phyloP scores from a whole-genome alignment of 768 basidiomycete genomes.

The Naematelia encephala region DNA sequence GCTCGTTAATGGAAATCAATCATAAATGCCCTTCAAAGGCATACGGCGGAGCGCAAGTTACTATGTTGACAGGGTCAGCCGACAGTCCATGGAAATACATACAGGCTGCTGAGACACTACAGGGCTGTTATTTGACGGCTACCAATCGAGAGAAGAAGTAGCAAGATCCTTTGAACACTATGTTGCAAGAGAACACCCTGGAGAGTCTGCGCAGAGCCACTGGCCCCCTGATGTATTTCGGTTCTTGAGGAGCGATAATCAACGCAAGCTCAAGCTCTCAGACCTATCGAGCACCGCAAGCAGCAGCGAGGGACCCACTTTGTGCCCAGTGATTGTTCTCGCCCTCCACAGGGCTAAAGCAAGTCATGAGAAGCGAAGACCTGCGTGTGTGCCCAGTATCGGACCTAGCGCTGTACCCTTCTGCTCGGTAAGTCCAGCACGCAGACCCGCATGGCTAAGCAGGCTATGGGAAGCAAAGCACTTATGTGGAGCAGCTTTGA shows the following conservation, averaged over 20 bases:
- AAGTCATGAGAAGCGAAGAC: not conserved
- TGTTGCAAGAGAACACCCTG: not conserved
- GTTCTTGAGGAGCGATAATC: not conserved
- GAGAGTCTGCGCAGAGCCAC: not conserved
- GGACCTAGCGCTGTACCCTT: not conserved
- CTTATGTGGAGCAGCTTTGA: not conserved
- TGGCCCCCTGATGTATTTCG: not conserved
- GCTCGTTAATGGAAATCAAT: not conserved
- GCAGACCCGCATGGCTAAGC: not conserved
- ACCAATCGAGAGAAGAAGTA: not conserved
- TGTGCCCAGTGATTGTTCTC: not conserved
- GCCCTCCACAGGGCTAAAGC: not conserved
- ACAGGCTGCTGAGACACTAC: not conserved
- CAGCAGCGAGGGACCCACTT: not conserved
- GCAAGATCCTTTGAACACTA: not conserved
- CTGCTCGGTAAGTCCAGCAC: not conserved
- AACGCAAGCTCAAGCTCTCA: not conserved
- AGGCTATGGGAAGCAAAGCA: not conserved
- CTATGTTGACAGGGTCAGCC: not conserved
- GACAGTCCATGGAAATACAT: not conserved
- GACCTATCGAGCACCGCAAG: not conserved
- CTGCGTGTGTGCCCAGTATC: not conserved
- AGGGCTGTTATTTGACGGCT: not conserved
- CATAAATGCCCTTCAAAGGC: not conserved
- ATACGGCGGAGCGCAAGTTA: not conserved